These are phyloP conservation scores for Triadica sebifera DNA, from an alignment of 345 rosid species.

Conservation along the genomic window DNA sequence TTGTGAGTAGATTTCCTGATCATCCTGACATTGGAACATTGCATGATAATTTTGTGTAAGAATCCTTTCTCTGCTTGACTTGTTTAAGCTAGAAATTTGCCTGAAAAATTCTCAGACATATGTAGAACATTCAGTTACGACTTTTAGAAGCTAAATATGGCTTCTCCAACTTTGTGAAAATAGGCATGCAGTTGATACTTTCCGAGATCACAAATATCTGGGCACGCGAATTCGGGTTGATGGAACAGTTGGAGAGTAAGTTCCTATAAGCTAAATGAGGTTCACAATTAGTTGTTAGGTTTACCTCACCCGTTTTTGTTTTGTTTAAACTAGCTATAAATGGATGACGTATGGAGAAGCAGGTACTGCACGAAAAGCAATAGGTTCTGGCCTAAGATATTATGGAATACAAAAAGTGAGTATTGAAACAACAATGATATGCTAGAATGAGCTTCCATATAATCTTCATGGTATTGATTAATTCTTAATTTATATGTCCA, in stretches of 20 bases:
- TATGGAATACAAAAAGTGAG: constrained; percentile 68
- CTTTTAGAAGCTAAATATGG: constrained; percentile 2
- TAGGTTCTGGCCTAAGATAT: constrained; percentile 78
- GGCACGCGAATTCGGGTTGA: constrained; percentile 83
- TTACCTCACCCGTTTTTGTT: constrained; percentile 13
- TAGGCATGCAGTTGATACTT: constrained; percentile 72
- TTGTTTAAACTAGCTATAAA: constrained; percentile 50
- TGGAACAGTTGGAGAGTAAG: constrained; percentile 97
- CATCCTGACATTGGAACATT: constrained; percentile 86
- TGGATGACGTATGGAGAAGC: constrained; percentile 99
- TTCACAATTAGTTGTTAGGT: constrained; percentile 4
- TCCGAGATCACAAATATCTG: constrained; percentile 76
- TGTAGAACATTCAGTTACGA: neutral
- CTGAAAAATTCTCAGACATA: neutral
- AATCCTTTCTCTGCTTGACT: constrained; percentile 14
- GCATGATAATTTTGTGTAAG: constrained; percentile 94
- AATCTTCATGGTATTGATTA: neutral
- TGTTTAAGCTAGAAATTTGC: neutral
- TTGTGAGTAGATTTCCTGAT: constrained; percentile 68
- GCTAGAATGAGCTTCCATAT: neutral
- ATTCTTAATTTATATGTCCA: neutral
- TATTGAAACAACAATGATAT: neutral
- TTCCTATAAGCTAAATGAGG: constrained; percentile 10
- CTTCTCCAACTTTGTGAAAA: constrained; percentile 17
- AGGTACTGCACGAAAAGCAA: constrained; percentile 74